phyloP scores from a whole-genome alignment of 352 stramenopile genomes.

The Blastocystis sp. region DNA sequence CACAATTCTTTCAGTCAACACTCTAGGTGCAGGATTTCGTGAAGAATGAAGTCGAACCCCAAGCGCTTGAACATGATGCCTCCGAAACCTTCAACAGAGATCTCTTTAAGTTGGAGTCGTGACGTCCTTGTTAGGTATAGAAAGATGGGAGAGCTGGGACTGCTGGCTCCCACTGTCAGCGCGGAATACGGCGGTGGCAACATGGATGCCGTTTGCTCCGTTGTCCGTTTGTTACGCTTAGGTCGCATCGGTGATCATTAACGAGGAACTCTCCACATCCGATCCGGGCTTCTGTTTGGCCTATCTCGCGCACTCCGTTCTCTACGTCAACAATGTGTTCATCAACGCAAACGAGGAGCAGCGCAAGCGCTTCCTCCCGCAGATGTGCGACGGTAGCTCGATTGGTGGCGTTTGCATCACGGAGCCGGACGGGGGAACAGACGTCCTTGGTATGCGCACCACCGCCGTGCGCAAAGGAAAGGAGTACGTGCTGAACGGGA shows the following conservation, averaged over 20 bases:
- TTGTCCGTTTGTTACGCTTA: background rate
- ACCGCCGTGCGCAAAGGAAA: constrained; percentile 82
- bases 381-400: constrained; percentile 83
- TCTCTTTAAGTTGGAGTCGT: constrained; percentile 79
- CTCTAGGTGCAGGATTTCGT: constrained; percentile 77
- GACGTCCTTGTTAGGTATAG: constrained; percentile 11
- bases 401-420: constrained; percentile 98
- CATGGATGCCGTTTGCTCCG: constrained; percentile 80
- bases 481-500: constrained; percentile 86
- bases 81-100: constrained; percentile 93
- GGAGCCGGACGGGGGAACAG: constrained; percentile 90
- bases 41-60: constrained; percentile 91
- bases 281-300: constrained; percentile 96
- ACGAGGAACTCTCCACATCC: constrained; percentile 90
- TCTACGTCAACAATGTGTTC: constrained; percentile 78
- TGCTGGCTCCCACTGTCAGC: constrained; percentile 90
- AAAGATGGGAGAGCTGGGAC: constrained; percentile 87
- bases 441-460: constrained; percentile 73
- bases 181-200: constrained; percentile 92
- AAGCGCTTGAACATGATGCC: constrained; percentile 89
- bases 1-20: background rate
- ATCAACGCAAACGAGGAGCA: constrained; percentile 69
- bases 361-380: constrained; percentile 78
- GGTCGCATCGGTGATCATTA: constrained; percentile 86
- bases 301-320: constrained; percentile 84